Conservation (phyloP, 805 yeast genomes). For the Hanseniaspora vineae region DNA sequence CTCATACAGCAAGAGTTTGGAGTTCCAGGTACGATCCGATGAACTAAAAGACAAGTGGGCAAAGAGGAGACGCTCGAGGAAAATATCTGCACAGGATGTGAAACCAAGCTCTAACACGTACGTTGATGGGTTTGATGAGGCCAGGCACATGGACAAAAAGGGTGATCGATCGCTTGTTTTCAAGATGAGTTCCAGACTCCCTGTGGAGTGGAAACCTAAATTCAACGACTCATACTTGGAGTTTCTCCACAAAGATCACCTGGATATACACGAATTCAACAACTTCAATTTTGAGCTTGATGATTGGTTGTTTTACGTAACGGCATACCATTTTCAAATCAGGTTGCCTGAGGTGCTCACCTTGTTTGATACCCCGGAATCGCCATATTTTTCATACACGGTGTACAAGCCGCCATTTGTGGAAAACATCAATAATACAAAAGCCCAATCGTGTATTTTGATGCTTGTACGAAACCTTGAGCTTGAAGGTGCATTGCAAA, state of each 20-base stretch:
- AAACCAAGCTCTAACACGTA: neutral
- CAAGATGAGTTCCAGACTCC: neutral
- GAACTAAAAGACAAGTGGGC: neutral
- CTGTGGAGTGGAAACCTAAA: neutral
- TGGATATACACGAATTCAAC: neutral
- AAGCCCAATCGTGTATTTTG: constrained; percentile 72
- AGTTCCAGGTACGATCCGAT: too few species aligned
- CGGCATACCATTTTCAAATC: neutral
- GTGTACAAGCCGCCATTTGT: constrained; percentile 16
- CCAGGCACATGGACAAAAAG: too few species aligned
- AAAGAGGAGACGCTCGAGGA: neutral
- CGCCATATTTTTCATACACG: constrained; percentile 26
- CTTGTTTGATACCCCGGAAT: constrained; percentile 23
- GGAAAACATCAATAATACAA: constrained; percentile 22
- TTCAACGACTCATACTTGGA: neutral
- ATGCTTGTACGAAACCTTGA: constrained; percentile 84
- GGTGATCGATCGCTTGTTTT: neutral
- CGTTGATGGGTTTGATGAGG: too few species aligned
- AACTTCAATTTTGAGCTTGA: neutral
- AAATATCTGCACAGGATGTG: neutral
- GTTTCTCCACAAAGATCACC: neutral
- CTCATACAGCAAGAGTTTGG: too few species aligned
- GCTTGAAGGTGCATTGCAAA: constrained; percentile 52
- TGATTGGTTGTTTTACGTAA: neutral
- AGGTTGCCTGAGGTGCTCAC: constrained; percentile 9